Evolutionary conservation across 1,284 basidiomycete genomes (phyloP).

Genomic region (Stereum hirsutum): DNA sequence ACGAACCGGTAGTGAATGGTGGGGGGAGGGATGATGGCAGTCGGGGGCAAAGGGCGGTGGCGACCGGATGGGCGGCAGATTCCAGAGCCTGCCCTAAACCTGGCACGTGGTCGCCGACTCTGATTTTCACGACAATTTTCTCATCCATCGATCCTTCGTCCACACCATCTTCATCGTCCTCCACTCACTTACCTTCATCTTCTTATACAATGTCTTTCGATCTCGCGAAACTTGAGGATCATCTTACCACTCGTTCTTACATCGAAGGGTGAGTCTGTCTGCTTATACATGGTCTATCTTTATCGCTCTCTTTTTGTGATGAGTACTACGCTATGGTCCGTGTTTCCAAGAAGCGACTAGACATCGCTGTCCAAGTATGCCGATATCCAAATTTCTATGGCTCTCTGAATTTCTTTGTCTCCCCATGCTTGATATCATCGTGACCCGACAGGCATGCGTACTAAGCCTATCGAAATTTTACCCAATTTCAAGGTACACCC

Average conservation of each 20-base stretch:
- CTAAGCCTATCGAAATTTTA: conserved; percentile 5
- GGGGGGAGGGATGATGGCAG: no score
- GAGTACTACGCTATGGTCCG: conserved; percentile 92
- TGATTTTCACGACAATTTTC: not conserved
- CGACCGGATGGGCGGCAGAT: no score
- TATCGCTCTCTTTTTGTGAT: conserved; percentile 46
- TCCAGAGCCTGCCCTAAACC: conserved; percentile 4
- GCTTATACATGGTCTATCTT: conserved; percentile 14
- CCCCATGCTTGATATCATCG: conserved; percentile 11
- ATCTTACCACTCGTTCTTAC: conserved; percentile 83
- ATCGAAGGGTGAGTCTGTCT: conserved; percentile 75
- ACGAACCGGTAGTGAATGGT: no score
- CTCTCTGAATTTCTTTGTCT: conserved; percentile 57
- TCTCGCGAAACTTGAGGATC: conserved; percentile 72
- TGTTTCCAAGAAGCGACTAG: conserved; percentile 99
- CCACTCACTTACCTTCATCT: not conserved
- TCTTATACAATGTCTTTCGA: conserved; percentile 57
- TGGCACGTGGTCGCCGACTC: not conserved
- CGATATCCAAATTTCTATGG: conserved; percentile 73
- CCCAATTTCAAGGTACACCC: conserved; percentile 61
- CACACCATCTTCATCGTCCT: not conserved
- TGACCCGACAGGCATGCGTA: conserved; percentile 7
- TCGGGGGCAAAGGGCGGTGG: no score
- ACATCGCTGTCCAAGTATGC: conserved; percentile 84
- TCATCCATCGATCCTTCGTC: not conserved